phyloP scores from a whole-genome alignment of 202 grass and related monocot species.

The Eragrostis tef region DNA sequence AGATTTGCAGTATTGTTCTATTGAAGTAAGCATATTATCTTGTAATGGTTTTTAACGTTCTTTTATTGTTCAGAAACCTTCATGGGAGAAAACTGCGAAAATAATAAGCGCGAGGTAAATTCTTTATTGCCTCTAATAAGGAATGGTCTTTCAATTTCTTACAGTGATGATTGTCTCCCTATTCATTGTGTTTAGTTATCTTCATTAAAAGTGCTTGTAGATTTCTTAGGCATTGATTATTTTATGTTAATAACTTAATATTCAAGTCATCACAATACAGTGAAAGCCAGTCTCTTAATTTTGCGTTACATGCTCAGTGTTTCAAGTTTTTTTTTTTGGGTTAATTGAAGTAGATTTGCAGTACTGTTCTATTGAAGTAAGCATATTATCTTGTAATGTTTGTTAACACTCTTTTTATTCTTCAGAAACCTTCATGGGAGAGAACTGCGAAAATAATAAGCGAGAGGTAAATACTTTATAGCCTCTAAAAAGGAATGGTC shows the following conservation, averaged over 20 bases:
- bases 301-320: not conserved
- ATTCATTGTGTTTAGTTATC: constrained; percentile 29
- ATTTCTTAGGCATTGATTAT: constrained; percentile 22
- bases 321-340: constrained; percentile 37
- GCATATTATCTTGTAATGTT: constrained; percentile 23
- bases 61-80: constrained; percentile 77
- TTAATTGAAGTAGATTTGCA: constrained; percentile 11
- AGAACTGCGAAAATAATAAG: constrained; percentile 86
- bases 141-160: constrained; percentile 10
- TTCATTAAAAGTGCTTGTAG: not conserved
- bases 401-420: constrained; percentile 41
- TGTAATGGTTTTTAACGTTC: constrained; percentile 37
- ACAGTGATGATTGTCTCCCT: constrained; percentile 7
- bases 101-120: constrained; percentile 83
- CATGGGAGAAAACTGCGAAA: constrained; percentile 89
- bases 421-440: constrained; percentile 98
- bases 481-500: not conserved
- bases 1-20: constrained; percentile 14
- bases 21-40: constrained; percentile 32
- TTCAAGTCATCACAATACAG: constrained; percentile 20
- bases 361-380: constrained; percentile 29
- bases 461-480: constrained; percentile 64
- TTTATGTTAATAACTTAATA: not conserved
- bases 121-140: not conserved
- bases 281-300: not conserved